Conservation (phyloP, 2,329 filamentous ascomycete genomes). For the Cercospora sp. region DNA sequence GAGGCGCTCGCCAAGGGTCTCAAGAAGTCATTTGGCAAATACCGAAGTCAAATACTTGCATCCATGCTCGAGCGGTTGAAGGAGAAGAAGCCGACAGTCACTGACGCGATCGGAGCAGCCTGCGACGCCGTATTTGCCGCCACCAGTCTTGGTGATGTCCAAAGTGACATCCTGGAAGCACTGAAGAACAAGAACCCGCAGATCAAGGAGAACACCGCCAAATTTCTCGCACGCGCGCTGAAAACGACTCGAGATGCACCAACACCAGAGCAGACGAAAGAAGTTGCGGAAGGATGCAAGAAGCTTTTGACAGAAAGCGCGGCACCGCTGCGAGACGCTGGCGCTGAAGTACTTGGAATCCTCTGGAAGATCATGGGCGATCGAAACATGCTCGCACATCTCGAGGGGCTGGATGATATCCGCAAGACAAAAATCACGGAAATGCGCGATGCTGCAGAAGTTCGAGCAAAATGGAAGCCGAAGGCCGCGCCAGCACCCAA, state of each 20-base stretch:
- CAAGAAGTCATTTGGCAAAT: constrained; percentile 73
- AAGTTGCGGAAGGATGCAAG: constrained; percentile 83
- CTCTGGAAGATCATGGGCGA: constrained; percentile 99
- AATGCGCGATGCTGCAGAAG: constrained; percentile 76
- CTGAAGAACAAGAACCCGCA: constrained; percentile 95
- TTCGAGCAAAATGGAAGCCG: constrained; percentile 88
- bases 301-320: constrained; percentile 89
- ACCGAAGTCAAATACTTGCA: constrained; percentile 76
- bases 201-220: constrained; percentile 92
- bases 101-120: constrained; percentile 83
- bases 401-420: constrained; percentile 93
- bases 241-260: constrained; percentile 82
- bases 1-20: constrained; percentile 86
- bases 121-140: constrained; percentile 69
- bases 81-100: constrained; percentile 89
- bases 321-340: constrained; percentile 80
- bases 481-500: constrained; percentile 68
- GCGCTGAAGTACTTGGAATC: constrained; percentile 88
- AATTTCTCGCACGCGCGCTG: constrained; percentile 86
- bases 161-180: constrained; percentile 87
- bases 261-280: constrained; percentile 76
- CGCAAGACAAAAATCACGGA: constrained; percentile 95
- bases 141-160: constrained; percentile 75
- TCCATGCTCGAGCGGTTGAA: constrained; percentile 95
- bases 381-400: constrained; percentile 86